Evolutionary conservation across 768 basidiomycete genomes (phyloP).

Genomic region (Paxillus involutus): DNA sequence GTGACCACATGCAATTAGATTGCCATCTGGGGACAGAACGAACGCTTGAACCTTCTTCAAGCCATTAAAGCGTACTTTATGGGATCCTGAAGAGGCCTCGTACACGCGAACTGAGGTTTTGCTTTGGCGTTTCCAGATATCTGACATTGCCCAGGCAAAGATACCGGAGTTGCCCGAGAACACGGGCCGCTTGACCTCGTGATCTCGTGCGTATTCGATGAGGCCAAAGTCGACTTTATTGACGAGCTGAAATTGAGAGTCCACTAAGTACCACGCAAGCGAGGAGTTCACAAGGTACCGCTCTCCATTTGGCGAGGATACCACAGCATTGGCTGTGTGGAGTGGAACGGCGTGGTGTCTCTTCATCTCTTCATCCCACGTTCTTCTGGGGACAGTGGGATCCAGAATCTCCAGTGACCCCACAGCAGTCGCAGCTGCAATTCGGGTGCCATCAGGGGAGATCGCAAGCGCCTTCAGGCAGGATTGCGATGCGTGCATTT

Average conservation of each 20-base stretch:
- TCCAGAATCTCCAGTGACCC: slow-evolving; percentile 10
- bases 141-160: slow-evolving; percentile 7
- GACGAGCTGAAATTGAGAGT: background rate
- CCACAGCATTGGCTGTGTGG: background rate
- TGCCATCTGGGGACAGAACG: background rate
- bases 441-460: slow-evolving; percentile 13
- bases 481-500: background rate
- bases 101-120: slow-evolving; percentile 5
- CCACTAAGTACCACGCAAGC: slow-evolving; percentile 2
- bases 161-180: slow-evolving; percentile 10
- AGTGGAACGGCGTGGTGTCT: background rate
- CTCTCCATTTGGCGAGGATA: slow-evolving; percentile 9
- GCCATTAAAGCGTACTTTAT: slow-evolving; percentile 3
- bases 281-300: slow-evolving; percentile 2
- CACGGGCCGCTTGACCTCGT: background rate
- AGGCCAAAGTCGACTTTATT: slow-evolving; percentile 10
- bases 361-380: slow-evolving; percentile 9
- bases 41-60: slow-evolving; percentile 6
- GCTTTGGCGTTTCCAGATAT: background rate
- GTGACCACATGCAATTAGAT: slow-evolving; percentile 8
- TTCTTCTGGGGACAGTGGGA: background rate
- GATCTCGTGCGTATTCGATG: background rate
- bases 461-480: slow-evolving; percentile 13
- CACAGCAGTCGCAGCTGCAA: slow-evolving; percentile 10
- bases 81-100: slow-evolving; percentile 2